phyloP scores from a whole-genome alignment of 2,329 filamentous ascomycete species.

The Ascochyta clinopodiicola region DNA sequence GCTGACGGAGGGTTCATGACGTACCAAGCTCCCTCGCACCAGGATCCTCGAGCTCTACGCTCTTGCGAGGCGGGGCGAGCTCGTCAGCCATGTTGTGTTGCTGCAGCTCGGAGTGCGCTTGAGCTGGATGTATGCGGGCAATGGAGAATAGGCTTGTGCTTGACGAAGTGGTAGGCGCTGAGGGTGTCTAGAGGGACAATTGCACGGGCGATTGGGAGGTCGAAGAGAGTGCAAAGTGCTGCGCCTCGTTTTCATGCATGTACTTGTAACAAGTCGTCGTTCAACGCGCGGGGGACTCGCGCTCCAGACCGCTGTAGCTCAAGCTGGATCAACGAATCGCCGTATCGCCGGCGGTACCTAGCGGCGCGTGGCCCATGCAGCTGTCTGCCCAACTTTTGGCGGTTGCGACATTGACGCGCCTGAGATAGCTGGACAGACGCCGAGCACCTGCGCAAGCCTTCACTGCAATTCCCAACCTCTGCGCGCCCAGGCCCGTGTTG shows the following conservation, averaged over 20 bases:
- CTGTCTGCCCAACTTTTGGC: constrained; percentile 41
- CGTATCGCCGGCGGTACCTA: constrained; percentile 26
- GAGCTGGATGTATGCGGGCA: neutral
- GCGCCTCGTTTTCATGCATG: constrained; percentile 24
- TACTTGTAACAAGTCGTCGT: constrained; percentile 21
- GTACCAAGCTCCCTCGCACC: constrained; percentile 64
- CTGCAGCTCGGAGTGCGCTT: neutral
- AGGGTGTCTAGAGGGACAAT: neutral
- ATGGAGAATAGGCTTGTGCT: neutral
- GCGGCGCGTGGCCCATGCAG: constrained; percentile 26
- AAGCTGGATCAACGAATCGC: constrained; percentile 26
- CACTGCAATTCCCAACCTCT: constrained; percentile 4
- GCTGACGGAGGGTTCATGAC: constrained; percentile 16
- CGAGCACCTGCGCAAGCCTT: constrained; percentile 16
- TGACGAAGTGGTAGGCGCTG: neutral
- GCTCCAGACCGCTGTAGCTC: constrained; percentile 19
- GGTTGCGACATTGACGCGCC: constrained; percentile 31
- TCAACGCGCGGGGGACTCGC: constrained; percentile 22
- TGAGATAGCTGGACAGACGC: constrained; percentile 19
- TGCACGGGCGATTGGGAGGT: neutral
- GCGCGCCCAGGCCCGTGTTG: constrained; percentile 5
- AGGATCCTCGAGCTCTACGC: constrained; percentile 62
- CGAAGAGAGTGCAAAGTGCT: constrained; percentile 16
- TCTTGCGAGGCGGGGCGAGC: constrained; percentile 62
- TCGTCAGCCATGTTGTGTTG: constrained; percentile 47